Evolutionary conservation across 805 yeast species (phyloP).

Genomic region (Candida incommunis): DNA sequence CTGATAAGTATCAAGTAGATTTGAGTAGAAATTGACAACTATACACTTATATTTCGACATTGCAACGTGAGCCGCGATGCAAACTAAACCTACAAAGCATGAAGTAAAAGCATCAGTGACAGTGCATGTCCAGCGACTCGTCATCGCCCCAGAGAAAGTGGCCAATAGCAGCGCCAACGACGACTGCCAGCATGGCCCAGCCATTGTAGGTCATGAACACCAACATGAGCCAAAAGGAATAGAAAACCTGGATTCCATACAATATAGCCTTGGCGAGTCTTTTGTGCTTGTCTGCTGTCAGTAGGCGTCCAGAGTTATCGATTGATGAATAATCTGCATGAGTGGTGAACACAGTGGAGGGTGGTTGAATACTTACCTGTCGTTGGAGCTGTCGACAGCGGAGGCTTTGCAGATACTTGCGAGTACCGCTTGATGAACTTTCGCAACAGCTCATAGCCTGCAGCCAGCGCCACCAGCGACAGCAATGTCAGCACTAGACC

Average conservation of each 20-base stretch:
- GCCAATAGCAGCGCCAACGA: conserved; percentile 59
- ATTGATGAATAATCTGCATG: neutral
- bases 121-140: conserved; percentile 5
- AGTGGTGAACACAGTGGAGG: neutral
- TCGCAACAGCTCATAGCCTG: conserved; percentile 50
- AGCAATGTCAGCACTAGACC: conserved; percentile 41
- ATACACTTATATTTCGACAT: no score
- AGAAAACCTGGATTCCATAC: conserved; percentile 16
- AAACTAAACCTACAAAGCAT: no score
- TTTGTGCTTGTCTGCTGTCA: neutral
- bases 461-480: conserved; percentile 33
- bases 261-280: conserved; percentile 10
- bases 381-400: conserved; percentile 3
- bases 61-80: no score
- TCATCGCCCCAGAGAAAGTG: conserved; percentile 39
- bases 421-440: conserved; percentile 11
- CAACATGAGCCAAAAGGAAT: conserved; percentile 43
- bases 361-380: neutral
- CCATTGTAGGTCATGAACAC: conserved; percentile 78
- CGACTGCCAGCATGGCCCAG: conserved; percentile 68
- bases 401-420: conserved; percentile 3
- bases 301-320: neutral
- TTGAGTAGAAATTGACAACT: no score
- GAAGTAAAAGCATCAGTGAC: no score
- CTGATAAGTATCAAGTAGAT: no score